Base-by-base conservation (phyloP, 2,329 filamentous ascomycete species). In the Neocucurbitaria cava region DNA sequence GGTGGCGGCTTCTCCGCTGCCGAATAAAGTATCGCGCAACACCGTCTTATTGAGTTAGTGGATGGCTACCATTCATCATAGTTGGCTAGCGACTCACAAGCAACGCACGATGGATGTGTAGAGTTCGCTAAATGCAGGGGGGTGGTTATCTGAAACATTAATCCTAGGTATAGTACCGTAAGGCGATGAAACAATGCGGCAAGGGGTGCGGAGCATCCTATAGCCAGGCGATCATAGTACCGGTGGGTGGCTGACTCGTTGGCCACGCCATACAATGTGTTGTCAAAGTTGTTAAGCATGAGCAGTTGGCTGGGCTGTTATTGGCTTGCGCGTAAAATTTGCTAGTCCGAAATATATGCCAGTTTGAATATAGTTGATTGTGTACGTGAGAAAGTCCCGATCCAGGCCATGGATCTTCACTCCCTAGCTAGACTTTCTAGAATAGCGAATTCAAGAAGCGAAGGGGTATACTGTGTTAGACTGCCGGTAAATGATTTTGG, bases 91-190 rank as follows among this genome's bases (percentile, higher is more conserved):
- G 23, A 42, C 33, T 33, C 17, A 35, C 55, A 44, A 21, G 36
- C 41, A n/a, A 35, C 26, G 24, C 3, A 42, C 20, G 23, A 35
- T 44, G 50, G 39, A 44, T 38, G 38, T 24, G 31, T 49, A 33
- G 31, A 44, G 52, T 57, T 52, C 26, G 38, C n/a, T 26, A 36
- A 53, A 33, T 15, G 46, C 50, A 59, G 52, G 65, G n/a, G 59
- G 50, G 46, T 44, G 40, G 33, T 33, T 50, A 52, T 52, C 53
- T 66, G 60, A 67, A 67, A 68, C 64, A 52, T 40, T 57, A 39
- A 64, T 43, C 55, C 62, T 53, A 38, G 57, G 28, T 52, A 62
- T 68, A 66, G 46, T 56, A 65, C 51, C 55, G 49, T 40, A 48
- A 40, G 40, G 46, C 46, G 56, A 54, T 61, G 57, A 61, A 56